Percentiles rank a stretch among this genome's conserved stretches.
phyloP scores from a whole-genome alignment of 176 grass and related monocot species.

The Paspalum vaginatum region DNA sequence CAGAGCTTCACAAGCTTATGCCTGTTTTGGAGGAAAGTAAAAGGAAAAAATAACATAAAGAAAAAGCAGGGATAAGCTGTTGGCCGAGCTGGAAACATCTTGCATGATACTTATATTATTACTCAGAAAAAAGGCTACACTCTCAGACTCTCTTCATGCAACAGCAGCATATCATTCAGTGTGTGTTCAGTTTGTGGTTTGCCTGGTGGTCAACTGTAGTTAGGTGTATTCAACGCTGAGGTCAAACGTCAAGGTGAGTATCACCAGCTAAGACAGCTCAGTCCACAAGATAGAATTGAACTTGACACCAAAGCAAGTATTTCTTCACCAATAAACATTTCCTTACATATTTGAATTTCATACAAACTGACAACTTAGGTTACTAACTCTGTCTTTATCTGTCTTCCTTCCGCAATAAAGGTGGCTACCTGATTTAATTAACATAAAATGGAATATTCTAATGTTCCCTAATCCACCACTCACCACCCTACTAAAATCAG shows the following conservation, averaged over 20 bases:
- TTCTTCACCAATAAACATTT: not conserved
- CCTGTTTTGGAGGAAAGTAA: not conserved
- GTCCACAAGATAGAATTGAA: no score
- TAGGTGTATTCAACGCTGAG: conserved; percentile 5
- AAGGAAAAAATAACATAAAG: not conserved
- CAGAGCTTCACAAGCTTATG: no score
- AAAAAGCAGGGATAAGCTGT: not conserved
- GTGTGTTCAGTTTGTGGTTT: not conserved
- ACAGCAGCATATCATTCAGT: not conserved
- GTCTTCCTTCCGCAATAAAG: not conserved
- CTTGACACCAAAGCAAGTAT: not conserved
- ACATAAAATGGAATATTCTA: not conserved
- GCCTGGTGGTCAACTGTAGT: not conserved
- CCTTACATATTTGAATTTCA: conserved; percentile 6
- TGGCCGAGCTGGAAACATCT: not conserved
- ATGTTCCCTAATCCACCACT: not conserved
- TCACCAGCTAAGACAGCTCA: not conserved
- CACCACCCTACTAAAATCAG: not conserved
- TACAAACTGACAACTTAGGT: conserved; percentile 10
- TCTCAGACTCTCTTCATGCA: not conserved
- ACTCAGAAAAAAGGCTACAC: no score
- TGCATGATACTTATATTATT: not conserved
- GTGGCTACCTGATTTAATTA: conserved; percentile 9
- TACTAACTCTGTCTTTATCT: not conserved
- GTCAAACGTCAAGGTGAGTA: not conserved